Evolutionary conservation across 768 basidiomycete genomes (phyloP).

Genomic region (Pleurotus ostreatus): DNA sequence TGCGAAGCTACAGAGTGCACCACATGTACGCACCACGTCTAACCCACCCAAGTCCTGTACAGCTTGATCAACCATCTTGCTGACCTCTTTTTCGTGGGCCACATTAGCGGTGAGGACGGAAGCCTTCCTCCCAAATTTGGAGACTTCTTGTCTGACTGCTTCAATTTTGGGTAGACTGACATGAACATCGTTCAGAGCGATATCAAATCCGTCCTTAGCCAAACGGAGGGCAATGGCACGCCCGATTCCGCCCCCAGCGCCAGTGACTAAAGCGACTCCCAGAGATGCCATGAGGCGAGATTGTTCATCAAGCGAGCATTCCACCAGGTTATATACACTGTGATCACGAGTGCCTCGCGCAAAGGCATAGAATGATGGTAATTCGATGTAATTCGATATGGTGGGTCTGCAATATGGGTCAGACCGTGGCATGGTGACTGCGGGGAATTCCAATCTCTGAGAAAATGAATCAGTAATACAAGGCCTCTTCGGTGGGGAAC

Average conservation of each 20-base stretch:
- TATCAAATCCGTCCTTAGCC: slow-evolving; percentile 27
- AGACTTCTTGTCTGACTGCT: slow-evolving; percentile 20
- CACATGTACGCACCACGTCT: slow-evolving; percentile 16
- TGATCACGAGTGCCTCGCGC: neutral
- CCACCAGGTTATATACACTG: neutral
- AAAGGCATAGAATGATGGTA: too few species aligned
- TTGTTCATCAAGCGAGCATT: too few species aligned
- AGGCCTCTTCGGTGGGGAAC: too few species aligned
- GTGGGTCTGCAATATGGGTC: too few species aligned
- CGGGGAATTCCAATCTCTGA: too few species aligned
- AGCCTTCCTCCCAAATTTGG: slow-evolving; percentile 15
- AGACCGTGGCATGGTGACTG: too few species aligned
- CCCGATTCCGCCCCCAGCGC: slow-evolving; percentile 30
- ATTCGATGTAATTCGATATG: too few species aligned
- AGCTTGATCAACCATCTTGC: slow-evolving; percentile 20
- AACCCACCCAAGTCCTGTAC: slow-evolving; percentile 22
- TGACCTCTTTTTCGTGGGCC: slow-evolving; percentile 22
- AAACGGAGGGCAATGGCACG: slow-evolving; percentile 23
- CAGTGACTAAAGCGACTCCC: slow-evolving; percentile 26
- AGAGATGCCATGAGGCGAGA: slow-evolving; percentile 9
- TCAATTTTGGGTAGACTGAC: slow-evolving; percentile 13
- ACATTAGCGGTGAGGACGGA: slow-evolving; percentile 22
- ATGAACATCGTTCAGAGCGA: slow-evolving; percentile 25
- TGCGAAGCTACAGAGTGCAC: neutral
- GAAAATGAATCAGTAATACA: too few species aligned